Evolutionary conservation across 2,329 filamentous ascomycete genomes (phyloP).

Genomic region (Cordyceps fumosorosea): DNA sequence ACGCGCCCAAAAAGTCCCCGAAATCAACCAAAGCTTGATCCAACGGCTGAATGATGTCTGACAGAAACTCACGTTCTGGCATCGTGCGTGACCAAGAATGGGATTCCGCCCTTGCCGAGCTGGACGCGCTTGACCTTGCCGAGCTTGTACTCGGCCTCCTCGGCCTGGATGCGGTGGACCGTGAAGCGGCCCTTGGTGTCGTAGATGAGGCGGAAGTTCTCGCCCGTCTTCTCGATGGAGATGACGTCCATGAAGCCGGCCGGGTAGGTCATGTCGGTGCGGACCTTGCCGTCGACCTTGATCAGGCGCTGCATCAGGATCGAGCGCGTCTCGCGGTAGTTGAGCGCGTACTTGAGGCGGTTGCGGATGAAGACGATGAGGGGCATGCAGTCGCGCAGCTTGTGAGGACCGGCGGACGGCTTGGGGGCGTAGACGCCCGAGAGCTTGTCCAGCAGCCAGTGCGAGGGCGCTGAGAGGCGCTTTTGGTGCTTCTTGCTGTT

Average conservation of each 20-base stretch:
- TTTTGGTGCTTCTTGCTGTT: slow-evolving; percentile 98
- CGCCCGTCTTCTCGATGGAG: slow-evolving; percentile 98
- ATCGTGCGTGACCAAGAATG: slow-evolving; percentile 99
- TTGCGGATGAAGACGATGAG: slow-evolving; percentile 96
- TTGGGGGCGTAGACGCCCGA: slow-evolving; percentile 76
- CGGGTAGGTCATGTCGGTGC: slow-evolving; percentile 96
- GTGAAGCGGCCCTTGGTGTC: slow-evolving; percentile 99
- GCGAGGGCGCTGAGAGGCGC: slow-evolving; percentile 96
- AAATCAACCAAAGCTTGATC: slow-evolving; percentile 92
- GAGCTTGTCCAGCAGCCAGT: slow-evolving; percentile 99
- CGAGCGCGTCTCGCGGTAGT: slow-evolving; percentile 92
- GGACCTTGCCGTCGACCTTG: slow-evolving; percentile 99
- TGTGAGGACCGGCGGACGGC: slow-evolving; percentile 86
- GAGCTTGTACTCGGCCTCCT: slow-evolving; percentile 99
- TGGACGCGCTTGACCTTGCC: slow-evolving; percentile 99
- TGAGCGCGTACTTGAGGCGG: slow-evolving; percentile 99
- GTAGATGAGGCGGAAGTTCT: slow-evolving; percentile 99
- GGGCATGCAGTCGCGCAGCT: slow-evolving; percentile 97
- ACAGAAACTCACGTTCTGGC: slow-evolving; percentile 98
- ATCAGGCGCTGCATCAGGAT: slow-evolving; percentile 99
- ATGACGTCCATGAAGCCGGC: slow-evolving; percentile 99
- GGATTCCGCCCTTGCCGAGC: slow-evolving; percentile 98
- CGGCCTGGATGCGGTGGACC: slow-evolving; percentile 96
- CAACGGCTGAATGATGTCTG: slow-evolving; percentile 99
- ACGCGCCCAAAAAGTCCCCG: slow-evolving; percentile 11